Evolutionary conservation across 805 yeast species (phyloP), one percentile per base, ranked within the genome.

Genomic region (Priceomyces carsonii): DNA sequence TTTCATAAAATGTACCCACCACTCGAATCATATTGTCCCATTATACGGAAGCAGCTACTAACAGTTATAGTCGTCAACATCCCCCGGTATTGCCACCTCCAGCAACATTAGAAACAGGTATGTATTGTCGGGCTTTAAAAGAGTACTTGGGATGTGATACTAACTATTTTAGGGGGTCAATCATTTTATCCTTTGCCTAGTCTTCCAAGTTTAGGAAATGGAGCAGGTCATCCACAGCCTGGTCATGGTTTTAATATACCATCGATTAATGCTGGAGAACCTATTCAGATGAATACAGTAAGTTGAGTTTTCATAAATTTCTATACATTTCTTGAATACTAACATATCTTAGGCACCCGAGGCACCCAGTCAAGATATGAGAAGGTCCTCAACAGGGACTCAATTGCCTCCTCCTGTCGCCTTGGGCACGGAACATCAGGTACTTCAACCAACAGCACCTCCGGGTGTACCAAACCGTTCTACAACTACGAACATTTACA

Each of bases 11-110:
- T 23, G 5, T 7, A 12, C 14, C 8, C 14, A 23, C 26, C n/a
- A n/a, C n/a, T n/a, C n/a, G n/a, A n/a, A n/a, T n/a, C n/a, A n/a
- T n/a, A 23, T 23, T 6, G 7, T 7, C 8, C 14, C 26, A 23
- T 5, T 13, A 6, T 7, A 15, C 14, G 5, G 14, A 5, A 23
- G 24, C 29, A 16, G 7, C 10, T 57, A 58, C 65, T 58, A 55
- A 54, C 61, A 24, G 9, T 34, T 32, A n/a, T 42, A 75, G 80
- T 46, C 80, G 77, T 50, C 81, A 73, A 54, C 75, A 64, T 32
- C 78, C 80, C 5, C 81, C 81, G 8, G 80, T 77, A 12, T 63
- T 77, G 42, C 82, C 82, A 5, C 81, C 82, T 8, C 82, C 82
- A 12, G 75, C 77, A 12, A 59, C 71, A 26, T 61, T 74, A 42